These are phyloP conservation scores for Hypoxylon lienhwacheense DNA, from an alignment of 495 filamentous ascomycete species.

Conservation along the genomic window DNA sequence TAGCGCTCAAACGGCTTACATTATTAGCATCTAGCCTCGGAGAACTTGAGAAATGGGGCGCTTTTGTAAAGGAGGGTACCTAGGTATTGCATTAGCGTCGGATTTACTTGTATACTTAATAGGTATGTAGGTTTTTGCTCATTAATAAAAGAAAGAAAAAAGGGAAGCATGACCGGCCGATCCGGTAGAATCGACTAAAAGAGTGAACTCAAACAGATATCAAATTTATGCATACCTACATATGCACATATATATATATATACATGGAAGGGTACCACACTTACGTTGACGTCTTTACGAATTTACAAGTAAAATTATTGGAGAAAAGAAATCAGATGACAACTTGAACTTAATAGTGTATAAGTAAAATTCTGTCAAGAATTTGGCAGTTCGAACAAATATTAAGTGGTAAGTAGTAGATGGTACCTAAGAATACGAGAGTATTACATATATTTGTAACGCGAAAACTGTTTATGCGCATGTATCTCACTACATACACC, in stretches of 20 bases:
- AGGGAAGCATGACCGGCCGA: constrained; percentile 8
- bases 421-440: background rate
- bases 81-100: constrained; percentile 18
- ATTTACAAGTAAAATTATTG: background rate
- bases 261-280: background rate
- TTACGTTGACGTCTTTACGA: constrained; percentile 2
- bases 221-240: background rate
- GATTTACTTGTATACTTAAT: too few species aligned
- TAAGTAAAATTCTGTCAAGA: constrained; percentile 24
- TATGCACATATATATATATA: constrained; percentile 1
- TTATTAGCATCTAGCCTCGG: too few species aligned
- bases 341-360: constrained; percentile 9
- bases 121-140: constrained; percentile 7
- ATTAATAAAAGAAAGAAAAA: background rate
- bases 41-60: background rate
- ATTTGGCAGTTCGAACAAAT: constrained; percentile 1
- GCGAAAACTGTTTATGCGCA: too few species aligned
- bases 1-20: too few species aligned
- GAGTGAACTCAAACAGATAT: background rate
- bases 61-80: background rate
- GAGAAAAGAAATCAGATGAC: constrained; percentile 17
- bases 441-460: background rate
- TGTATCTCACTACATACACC: background rate
- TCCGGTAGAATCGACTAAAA: constrained; percentile 1
- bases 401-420: background rate